A percentile compares a stretch with the other conserved stretches of the same genome.
Evolutionary conservation across 2,329 filamentous ascomycete genomes (phyloP).

Genomic region (Arthroderma uncinatum): DNA sequence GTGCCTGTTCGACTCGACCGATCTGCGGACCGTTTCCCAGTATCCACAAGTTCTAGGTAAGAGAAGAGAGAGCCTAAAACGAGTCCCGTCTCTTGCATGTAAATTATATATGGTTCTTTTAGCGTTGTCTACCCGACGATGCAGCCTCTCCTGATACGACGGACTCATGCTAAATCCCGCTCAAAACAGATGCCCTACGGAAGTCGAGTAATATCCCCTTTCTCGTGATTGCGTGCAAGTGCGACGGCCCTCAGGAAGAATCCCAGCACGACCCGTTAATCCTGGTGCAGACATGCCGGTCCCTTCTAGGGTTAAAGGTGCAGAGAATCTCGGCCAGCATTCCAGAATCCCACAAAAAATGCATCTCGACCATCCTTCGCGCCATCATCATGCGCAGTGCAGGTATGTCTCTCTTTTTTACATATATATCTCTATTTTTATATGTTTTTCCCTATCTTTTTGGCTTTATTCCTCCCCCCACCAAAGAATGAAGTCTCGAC

Average conservation of each 20-base stretch:
- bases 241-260: conserved; percentile 60
- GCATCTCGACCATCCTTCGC: conserved; percentile 63
- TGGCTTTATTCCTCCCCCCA: too few relatives aligned
- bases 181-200: conserved; percentile 54
- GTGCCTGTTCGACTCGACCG: conserved; percentile 78
- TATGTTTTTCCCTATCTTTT: neutral
- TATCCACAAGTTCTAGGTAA: conserved; percentile 69
- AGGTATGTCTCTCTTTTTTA: conserved; percentile 44
- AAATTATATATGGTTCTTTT: too few relatives aligned
- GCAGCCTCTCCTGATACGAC: conserved; percentile 4
- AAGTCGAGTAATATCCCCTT: conserved; percentile 59
- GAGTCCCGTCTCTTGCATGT: too few relatives aligned
- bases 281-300: conserved; percentile 53
- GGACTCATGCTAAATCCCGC: conserved; percentile 11
- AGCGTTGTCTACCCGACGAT: too few relatives aligned
- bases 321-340: conserved; percentile 62
- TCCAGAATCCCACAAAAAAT: conserved; percentile 62
- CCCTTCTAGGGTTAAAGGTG: conserved; percentile 56
- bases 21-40: conserved; percentile 60
- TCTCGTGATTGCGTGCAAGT: conserved; percentile 79
- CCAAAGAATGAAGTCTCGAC: too few relatives aligned
- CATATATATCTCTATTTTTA: neutral
- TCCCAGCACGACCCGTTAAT: conserved; percentile 60
- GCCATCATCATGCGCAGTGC: conserved; percentile 56
- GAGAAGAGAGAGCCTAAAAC: conserved; percentile 28